Conservation (phyloP, 164 flowering plant genomes). For the Santalum album region DNA sequence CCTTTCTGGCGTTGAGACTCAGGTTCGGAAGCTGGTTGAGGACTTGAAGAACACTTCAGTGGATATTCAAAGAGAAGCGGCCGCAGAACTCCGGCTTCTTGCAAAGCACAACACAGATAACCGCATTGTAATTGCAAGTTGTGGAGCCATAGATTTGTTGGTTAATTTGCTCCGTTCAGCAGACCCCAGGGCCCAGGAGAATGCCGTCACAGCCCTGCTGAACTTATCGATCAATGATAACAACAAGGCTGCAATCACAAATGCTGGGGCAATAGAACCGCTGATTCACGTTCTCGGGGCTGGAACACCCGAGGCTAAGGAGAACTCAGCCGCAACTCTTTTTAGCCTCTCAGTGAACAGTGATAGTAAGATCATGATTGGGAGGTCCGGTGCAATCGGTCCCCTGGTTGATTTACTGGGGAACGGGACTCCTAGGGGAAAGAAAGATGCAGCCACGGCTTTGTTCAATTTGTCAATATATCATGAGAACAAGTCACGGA, state of each 20-base stretch:
- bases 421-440: slow-evolving; percentile 81
- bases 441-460: slow-evolving; percentile 93
- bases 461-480: slow-evolving; percentile 72
- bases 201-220: slow-evolving; percentile 84
- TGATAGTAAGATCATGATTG: slow-evolving; percentile 69
- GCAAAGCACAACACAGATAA: slow-evolving; percentile 79
- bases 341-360: slow-evolving; percentile 80
- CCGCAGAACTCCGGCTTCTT: slow-evolving; percentile 51
- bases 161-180: slow-evolving; percentile 55
- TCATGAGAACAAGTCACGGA: slow-evolving; percentile 70
- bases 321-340: slow-evolving; percentile 88
- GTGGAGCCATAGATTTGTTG: slow-evolving; percentile 59
- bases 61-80: slow-evolving; percentile 55
- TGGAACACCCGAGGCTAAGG: slow-evolving; percentile 76
- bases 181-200: slow-evolving; percentile 52
- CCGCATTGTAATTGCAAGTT: slow-evolving; percentile 66
- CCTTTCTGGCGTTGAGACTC: slow-evolving; percentile 55
- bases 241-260: slow-evolving; percentile 71
- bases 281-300: slow-evolving; percentile 73
- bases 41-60: slow-evolving; percentile 43
- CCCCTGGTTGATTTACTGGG: slow-evolving; percentile 82
- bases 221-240: slow-evolving; percentile 84
- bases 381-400: slow-evolving; percentile 70
- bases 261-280: slow-evolving; percentile 72
- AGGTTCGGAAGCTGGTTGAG: slow-evolving; percentile 58